Evolutionary conservation across 495 filamentous ascomycete genomes (phyloP).

Genomic region (Cetradonia linearis): DNA sequence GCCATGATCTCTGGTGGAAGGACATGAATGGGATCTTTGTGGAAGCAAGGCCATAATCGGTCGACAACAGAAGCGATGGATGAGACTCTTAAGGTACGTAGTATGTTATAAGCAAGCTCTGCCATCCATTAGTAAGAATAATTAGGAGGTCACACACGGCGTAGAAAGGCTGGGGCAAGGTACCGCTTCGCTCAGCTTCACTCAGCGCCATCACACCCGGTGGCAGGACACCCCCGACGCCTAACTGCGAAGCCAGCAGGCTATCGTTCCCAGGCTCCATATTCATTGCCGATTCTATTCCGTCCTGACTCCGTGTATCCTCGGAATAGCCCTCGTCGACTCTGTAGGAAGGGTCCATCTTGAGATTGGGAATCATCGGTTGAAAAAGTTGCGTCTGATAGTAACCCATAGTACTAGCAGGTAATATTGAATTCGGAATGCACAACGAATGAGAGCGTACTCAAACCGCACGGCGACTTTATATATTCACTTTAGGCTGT

Average conservation of each 20-base stretch:
- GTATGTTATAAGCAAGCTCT: slow-evolving; percentile 46
- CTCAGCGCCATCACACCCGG: slow-evolving; percentile 44
- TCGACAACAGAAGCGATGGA: slow-evolving; percentile 70
- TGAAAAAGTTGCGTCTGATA: slow-evolving; percentile 1
- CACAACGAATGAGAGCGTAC: slow-evolving; percentile 2
- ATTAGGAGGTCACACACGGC: slow-evolving; percentile 3
- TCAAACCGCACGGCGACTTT: neutral
- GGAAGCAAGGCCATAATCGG: slow-evolving; percentile 63
- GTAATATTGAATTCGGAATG: neutral
- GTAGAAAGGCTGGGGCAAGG: slow-evolving; percentile 18
- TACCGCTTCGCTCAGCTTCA: slow-evolving; percentile 47
- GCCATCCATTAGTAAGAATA: neutral
- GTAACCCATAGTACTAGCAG: slow-evolving; percentile 8
- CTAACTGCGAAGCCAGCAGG: slow-evolving; percentile 26
- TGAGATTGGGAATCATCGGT: slow-evolving; percentile 5
- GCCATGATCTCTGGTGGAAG: slow-evolving; percentile 83
- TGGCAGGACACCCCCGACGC: slow-evolving; percentile 30
- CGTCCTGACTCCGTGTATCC: slow-evolving; percentile 50
- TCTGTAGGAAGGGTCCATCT: slow-evolving; percentile 36
- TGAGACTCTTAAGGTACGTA: slow-evolving; percentile 64
- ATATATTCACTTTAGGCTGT: slow-evolving; percentile 5
- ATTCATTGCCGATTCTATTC: slow-evolving; percentile 29
- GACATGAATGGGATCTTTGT: slow-evolving; percentile 80
- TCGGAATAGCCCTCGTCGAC: slow-evolving; percentile 59
- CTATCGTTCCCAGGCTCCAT: slow-evolving; percentile 31